Base-by-base conservation (phyloP, 2,329 filamentous ascomycete genomes). In the Alternaria angustiovoidea region DNA sequence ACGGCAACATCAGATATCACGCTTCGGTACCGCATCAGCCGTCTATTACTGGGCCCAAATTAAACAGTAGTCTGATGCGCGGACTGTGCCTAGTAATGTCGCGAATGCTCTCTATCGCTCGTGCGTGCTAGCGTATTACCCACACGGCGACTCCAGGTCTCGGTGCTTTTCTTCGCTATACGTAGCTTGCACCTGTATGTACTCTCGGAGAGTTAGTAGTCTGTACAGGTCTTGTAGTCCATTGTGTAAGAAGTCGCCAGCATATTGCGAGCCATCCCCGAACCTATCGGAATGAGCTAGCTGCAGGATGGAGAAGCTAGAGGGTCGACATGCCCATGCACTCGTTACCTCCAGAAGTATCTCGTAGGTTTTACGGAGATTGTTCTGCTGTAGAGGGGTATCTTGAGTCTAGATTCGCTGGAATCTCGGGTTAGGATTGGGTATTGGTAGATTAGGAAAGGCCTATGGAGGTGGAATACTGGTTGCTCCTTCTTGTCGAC, bases 401-500 rank as follows among this genome's bases (percentile, higher is more conserved):
- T 38, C 34, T 38, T 8, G 16, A 16, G 34, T n/a, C 14, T n/a
- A n/a, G 16, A 16, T 18, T 38, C 34, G 34, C 34, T 38, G 7
- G 34, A n/a, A 38, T n/a, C 16, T 38, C 34, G 34, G 34, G 8
- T 4, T 16, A 4, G 34, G 16, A 18, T n/a, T 38, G 34, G 6
- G 16, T 16, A n/a, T 38, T 8, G 7, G 34, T 38, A 16, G 34
- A 3, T 8, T 16, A 16, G 6, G 16, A n/a, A 0, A 38, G 0
- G 1, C 6, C 32, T 0, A n/a, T 38, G 34, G 14, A 8, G 0
- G 16, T 38, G 16, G 5, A 0, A n/a, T 8, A 7, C n/a, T 38
- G 0, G 16, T 7, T 8, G 34, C 34, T 1, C 0, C 0, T 38
- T n/a, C 0, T 4, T 8, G 16, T 7, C 16, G 0, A n/a, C 14